These are phyloP conservation scores for Brasenia schreberi DNA, from an alignment of 164 flowering plant genomes.

Conservation along the genomic window DNA sequence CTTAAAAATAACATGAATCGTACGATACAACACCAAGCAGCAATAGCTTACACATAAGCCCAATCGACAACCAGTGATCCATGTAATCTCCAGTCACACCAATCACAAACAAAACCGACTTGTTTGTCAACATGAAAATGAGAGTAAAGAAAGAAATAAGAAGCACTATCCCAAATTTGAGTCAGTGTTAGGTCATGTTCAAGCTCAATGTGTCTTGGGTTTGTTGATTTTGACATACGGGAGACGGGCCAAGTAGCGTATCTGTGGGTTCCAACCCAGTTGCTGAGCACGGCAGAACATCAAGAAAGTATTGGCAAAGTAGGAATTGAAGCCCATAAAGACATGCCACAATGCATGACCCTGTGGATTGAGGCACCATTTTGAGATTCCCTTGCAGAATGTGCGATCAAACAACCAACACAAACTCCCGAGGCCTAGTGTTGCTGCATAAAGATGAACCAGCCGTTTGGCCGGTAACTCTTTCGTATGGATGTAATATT, in stretches of 20 bases:
- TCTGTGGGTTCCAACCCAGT: constrained; percentile 49
- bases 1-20: no score
- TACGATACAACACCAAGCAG: no score
- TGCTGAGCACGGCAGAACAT: constrained; percentile 84
- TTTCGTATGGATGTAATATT: constrained; percentile 58
- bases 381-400: constrained; percentile 30
- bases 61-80: no score
- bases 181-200: not conserved
- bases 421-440: constrained; percentile 32
- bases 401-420: constrained; percentile 58
- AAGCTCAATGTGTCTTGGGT: constrained; percentile 29
- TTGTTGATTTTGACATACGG: constrained; percentile 72
- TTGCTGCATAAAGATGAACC: constrained; percentile 43
- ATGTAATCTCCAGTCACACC: not conserved
- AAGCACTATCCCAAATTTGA: not conserved
- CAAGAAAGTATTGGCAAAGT: constrained; percentile 68
- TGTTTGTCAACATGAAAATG: not conserved
- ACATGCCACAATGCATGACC: constrained; percentile 82
- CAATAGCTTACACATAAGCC: no score
- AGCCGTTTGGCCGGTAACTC: constrained; percentile 48
- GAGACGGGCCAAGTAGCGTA: constrained; percentile 34
- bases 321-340: constrained; percentile 68
- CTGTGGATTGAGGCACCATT: constrained; percentile 48
- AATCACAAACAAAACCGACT: not conserved
- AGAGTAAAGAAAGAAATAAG: not conserved